Evolutionary conservation across 2,329 filamentous ascomycete genomes (phyloP).

Genomic region (Dactylella cylindrospora): DNA sequence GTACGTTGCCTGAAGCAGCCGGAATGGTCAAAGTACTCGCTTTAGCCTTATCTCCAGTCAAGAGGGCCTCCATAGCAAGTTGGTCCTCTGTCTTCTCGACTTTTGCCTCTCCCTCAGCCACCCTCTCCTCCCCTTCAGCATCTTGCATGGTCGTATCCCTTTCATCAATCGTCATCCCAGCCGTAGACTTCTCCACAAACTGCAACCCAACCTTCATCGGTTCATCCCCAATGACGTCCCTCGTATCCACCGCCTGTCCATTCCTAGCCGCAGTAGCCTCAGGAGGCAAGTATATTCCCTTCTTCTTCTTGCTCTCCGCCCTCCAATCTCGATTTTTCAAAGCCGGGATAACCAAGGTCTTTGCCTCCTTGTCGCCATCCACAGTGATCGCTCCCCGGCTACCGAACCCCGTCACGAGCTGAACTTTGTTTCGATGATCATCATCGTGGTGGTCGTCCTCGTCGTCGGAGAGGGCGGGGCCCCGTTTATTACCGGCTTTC

Average conservation of each 20-base stretch:
- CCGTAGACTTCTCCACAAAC: slow-evolving; percentile 34
- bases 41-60: slow-evolving; percentile 58
- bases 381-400: slow-evolving; percentile 44
- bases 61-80: slow-evolving; percentile 66
- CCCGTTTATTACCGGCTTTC: slow-evolving; percentile 45
- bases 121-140: slow-evolving; percentile 27
- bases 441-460: slow-evolving; percentile 44
- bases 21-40: slow-evolving; percentile 60
- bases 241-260: slow-evolving; percentile 49
- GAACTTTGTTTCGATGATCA: slow-evolving; percentile 45
- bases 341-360: slow-evolving; percentile 61
- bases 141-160: slow-evolving; percentile 18
- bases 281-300: slow-evolving; percentile 47
- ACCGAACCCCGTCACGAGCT: slow-evolving; percentile 47
- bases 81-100: slow-evolving; percentile 61
- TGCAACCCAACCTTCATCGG: slow-evolving; percentile 40
- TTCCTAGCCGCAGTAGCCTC: slow-evolving; percentile 44
- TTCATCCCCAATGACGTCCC: slow-evolving; percentile 44
- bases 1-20: slow-evolving; percentile 46
- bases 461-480: slow-evolving; percentile 46
- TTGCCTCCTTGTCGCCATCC: slow-evolving; percentile 50
- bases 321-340: slow-evolving; percentile 66
- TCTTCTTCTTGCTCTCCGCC: slow-evolving; percentile 57
- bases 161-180: slow-evolving; percentile 35
- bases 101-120: slow-evolving; percentile 42